Conservation (phyloP, 2,329 filamentous ascomycete species). For the Aspergillus sp. region DNA sequence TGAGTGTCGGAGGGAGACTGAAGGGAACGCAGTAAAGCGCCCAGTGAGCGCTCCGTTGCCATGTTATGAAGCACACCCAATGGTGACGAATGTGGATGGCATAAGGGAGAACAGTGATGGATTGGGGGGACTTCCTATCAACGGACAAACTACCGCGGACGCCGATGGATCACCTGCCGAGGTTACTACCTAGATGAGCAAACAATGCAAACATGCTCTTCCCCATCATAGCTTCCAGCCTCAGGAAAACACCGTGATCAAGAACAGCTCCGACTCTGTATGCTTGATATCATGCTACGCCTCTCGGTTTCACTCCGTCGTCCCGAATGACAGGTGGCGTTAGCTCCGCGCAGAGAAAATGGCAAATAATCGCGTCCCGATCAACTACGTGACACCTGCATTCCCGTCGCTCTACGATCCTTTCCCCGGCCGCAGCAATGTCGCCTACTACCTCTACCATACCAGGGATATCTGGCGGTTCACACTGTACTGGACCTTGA, state of each 20-base stretch:
- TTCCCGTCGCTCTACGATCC: conserved; percentile 86
- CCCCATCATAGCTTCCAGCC: background rate
- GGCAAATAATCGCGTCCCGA: conserved; percentile 47
- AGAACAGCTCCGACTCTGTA: background rate
- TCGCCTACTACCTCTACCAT: conserved; percentile 68
- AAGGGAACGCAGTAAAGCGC: conserved; percentile 60
- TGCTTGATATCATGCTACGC: conserved; percentile 8
- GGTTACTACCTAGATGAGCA: conserved; percentile 25
- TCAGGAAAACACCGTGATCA: background rate
- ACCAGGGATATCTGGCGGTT: conserved; percentile 81
- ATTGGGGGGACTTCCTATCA: background rate
- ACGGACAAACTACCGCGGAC: conserved; percentile 3
- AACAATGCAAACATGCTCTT: conserved; percentile 34
- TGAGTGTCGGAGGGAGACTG: conserved; percentile 59
- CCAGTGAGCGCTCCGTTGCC: conserved; percentile 61
- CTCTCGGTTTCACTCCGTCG: background rate
- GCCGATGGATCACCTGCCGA: conserved; percentile 36
- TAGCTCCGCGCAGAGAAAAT: conserved; percentile 16
- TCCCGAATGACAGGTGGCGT: conserved; percentile 8
- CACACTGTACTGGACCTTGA: conserved; percentile 81
- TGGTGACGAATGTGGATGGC: background rate
- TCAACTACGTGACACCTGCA: conserved; percentile 64
- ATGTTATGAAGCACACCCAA: conserved; percentile 34
- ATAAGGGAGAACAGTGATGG: conserved; percentile 4
- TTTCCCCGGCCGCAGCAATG: conserved; percentile 56